These are phyloP conservation scores for Fistulinella staudtii DNA, from an alignment of 1,284 basidiomycete species.

Conservation along the genomic window DNA sequence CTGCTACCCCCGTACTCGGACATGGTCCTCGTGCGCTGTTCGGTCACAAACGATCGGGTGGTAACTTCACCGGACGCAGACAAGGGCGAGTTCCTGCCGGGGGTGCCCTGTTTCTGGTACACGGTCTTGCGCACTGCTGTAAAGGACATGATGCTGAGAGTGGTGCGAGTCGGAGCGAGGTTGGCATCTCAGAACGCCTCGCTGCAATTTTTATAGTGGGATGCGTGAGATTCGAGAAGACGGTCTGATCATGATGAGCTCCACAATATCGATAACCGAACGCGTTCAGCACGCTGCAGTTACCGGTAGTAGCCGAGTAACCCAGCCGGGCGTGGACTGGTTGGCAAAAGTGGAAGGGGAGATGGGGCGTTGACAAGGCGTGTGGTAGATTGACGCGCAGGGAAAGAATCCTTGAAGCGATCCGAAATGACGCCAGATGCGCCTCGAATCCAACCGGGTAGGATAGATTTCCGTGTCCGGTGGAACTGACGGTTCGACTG, in stretches of 20 bases:
- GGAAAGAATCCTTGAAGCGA: too few relatives aligned
- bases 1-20: conserved; percentile 19
- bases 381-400: conserved; percentile 1
- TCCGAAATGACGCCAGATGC: too few relatives aligned
- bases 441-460: too few relatives aligned
- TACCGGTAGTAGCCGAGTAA: conserved; percentile 1
- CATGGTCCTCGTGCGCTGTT: conserved; percentile 16
- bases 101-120: conserved; percentile 8
- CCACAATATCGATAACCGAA: too few relatives aligned
- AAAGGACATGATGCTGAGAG: conserved; percentile 17
- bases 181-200: not conserved
- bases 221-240: not conserved
- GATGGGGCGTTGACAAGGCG: conserved; percentile 1
- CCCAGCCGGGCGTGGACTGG: conserved; percentile 1
- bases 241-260: too few relatives aligned
- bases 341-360: conserved; percentile 13
- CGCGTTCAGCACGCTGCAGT: conserved; percentile 26
- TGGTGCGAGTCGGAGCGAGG: conserved; percentile 3
- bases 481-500: too few relatives aligned
- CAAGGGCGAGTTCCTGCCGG: conserved; percentile 11
- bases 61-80: conserved; percentile 9
- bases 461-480: too few relatives aligned
- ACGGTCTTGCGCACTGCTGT: conserved; percentile 12
- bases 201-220: conserved; percentile 18
- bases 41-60: conserved; percentile 2